Base-by-base conservation (phyloP, 169 alveolate genomes). In the Plasmodium reichenowi region DNA sequence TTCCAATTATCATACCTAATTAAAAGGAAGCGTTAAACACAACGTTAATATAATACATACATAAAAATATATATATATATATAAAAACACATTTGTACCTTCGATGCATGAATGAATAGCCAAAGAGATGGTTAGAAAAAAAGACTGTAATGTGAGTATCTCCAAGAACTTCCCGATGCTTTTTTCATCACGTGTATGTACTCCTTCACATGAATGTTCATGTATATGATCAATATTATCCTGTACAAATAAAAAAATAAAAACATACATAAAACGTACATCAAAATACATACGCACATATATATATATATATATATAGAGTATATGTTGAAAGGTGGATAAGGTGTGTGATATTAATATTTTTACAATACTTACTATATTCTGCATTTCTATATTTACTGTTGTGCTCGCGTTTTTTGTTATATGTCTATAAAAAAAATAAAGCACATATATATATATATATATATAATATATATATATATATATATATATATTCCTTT, bases 91-190 rank as follows among this genome's bases (percentile, higher is more conserved):
- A 13, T 22, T 12, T 32, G 24, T 80, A 80, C 90, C 90, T 38
- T 80, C 90, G 58, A 67, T 80, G 72, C 78, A 67, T n/a, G 90
- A 80, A 22, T 80, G 90, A 38, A 80, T 63, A 50, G 90, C 90
- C 64, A 80, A 47, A 1, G 90, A 80, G 7, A 80, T 32, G 7
- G 90, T 80, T 71, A 80, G 22, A 58, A 80, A 66, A 54, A 80
- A 80, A 1, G 90, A 80, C 29, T 80, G 90, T 43, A 80, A 45
- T 3, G 90, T 68, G 38, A 80, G 32, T 7, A 80, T 80, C 8
- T 80, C 73, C 26, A 80, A 60, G 48, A 66, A 66, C 24, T 80
- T 50, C n/a, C 50, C 24, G 0, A 67, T 15, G 2, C 52, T 52
- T 32, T 67, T 38, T 15, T 80, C 22, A 26, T 66, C 32, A 5